Percentiles rank a stretch among this genome's conserved stretches.
phyloP scores from a whole-genome alignment of 2,329 filamentous ascomycete species.

The Aspergillus unguis region DNA sequence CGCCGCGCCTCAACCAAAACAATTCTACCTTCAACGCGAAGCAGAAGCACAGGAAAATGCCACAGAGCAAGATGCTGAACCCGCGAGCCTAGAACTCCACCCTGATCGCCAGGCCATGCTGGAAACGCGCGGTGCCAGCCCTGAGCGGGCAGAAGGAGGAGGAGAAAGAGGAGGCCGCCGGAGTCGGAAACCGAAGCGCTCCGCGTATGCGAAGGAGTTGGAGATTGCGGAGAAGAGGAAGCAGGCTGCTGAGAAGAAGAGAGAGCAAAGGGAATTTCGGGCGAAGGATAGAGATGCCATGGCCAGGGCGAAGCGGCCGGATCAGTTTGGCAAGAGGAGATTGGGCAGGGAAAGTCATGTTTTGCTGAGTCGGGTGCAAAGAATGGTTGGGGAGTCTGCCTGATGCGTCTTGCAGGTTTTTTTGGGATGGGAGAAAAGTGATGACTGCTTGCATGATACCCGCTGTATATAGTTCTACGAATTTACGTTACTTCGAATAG shows the following conservation, averaged over 20 bases:
- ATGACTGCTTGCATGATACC: slow-evolving; percentile 16
- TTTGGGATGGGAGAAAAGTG: slow-evolving; percentile 16
- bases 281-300: slow-evolving; percentile 68
- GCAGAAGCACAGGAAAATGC: slow-evolving; percentile 9
- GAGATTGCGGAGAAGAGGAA: slow-evolving; percentile 63
- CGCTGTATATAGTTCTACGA: slow-evolving; percentile 7
- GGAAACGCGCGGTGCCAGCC: slow-evolving; percentile 39
- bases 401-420: too few species aligned
- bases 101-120: slow-evolving; percentile 60
- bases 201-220: slow-evolving; percentile 63
- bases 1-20: slow-evolving; percentile 32
- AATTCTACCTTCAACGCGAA: slow-evolving; percentile 29
- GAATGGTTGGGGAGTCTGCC: slow-evolving; percentile 54
- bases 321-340: slow-evolving; percentile 70
- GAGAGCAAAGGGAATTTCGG: slow-evolving; percentile 63
- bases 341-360: slow-evolving; percentile 76
- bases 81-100: slow-evolving; percentile 53
- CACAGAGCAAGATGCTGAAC: slow-evolving; percentile 20
- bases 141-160: slow-evolving; percentile 22
- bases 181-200: slow-evolving; percentile 41
- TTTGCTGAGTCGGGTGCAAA: slow-evolving; percentile 73
- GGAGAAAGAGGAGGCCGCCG: slow-evolving; percentile 27
- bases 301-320: slow-evolving; percentile 59
- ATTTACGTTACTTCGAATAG: background rate
- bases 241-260: slow-evolving; percentile 60